These are phyloP conservation scores for Sonneratia caseolaris DNA, from an alignment of 345 rosid genomes.

Conservation along the genomic window DNA sequence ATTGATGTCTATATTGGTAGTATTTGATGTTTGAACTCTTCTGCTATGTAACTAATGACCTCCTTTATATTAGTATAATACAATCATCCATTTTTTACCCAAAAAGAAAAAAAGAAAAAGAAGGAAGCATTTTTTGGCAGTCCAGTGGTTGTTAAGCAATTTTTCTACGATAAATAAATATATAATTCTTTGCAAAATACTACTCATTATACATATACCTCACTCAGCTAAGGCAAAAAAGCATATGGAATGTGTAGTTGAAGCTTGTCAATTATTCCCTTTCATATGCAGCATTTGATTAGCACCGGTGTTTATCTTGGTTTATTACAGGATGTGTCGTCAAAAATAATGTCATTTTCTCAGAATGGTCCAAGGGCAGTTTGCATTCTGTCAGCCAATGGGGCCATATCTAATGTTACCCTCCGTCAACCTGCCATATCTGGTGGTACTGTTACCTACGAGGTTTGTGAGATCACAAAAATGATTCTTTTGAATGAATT, in stretches of 20 bases:
- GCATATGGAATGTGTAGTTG: neutral
- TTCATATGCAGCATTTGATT: neutral
- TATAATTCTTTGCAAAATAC: neutral
- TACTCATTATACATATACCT: too few species aligned
- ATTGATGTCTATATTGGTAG: neutral
- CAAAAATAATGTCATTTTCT: constrained; percentile 62
- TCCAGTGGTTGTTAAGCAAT: neutral
- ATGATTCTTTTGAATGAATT: neutral
- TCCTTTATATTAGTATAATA: too few species aligned
- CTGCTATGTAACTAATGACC: too few species aligned
- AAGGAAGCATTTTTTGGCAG: neutral
- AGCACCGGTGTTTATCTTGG: neutral
- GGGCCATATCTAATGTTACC: constrained; percentile 69
- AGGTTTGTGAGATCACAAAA: constrained; percentile 32
- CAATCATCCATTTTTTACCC: too few species aligned
- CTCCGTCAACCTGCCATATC: constrained; percentile 60
- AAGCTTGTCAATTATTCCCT: neutral
- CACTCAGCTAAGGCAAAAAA: neutral
- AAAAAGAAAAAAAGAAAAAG: too few species aligned
- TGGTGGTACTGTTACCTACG: constrained; percentile 73
- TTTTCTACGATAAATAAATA: neutral
- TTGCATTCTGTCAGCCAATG: constrained; percentile 63
- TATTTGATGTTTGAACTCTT: too few species aligned
- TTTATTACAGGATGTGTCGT: constrained; percentile 44
- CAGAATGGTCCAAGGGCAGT: constrained; percentile 56